Percentiles rank a stretch among this genome's conserved stretches.
Evolutionary conservation across 257 asterid species (phyloP).

Genomic region (Thymus mandschuricus): DNA sequence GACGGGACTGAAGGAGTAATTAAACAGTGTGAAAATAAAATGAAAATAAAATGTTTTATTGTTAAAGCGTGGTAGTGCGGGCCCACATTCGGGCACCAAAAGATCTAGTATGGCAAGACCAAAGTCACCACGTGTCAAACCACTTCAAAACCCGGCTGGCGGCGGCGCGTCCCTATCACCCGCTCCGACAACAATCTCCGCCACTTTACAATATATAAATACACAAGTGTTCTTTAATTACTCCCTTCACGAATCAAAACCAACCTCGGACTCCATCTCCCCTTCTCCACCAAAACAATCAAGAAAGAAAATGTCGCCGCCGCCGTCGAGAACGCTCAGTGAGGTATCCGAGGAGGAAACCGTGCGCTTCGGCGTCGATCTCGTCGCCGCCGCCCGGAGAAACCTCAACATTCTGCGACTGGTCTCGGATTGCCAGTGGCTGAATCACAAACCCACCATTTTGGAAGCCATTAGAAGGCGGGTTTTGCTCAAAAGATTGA

Average conservation of each 20-base stretch:
- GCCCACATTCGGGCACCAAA: neutral
- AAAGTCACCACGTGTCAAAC: constrained; percentile 10
- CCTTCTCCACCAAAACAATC: neutral
- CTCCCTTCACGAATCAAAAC: no score
- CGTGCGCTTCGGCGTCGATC: constrained; percentile 61
- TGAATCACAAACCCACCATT: constrained; percentile 53
- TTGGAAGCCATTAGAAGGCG: constrained; percentile 86
- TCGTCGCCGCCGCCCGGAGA: constrained; percentile 78
- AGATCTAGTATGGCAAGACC: neutral
- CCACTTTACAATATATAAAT: neutral
- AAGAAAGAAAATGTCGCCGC: constrained; percentile 49
- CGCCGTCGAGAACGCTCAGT: constrained; percentile 57
- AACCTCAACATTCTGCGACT: constrained; percentile 66
- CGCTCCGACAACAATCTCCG: neutral
- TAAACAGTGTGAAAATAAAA: no score
- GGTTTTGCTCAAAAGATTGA: neutral
- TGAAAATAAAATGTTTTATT: no score
- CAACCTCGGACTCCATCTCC: neutral
- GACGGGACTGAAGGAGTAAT: no score
- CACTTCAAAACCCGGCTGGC: neutral
- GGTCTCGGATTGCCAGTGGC: constrained; percentile 66
- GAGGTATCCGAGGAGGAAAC: constrained; percentile 63
- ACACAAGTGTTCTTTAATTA: neutral
- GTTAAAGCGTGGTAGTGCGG: neutral
- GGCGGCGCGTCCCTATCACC: neutral